These are phyloP conservation scores for Acer campestre DNA, from an alignment of 345 rosid species.

Conservation along the genomic window DNA sequence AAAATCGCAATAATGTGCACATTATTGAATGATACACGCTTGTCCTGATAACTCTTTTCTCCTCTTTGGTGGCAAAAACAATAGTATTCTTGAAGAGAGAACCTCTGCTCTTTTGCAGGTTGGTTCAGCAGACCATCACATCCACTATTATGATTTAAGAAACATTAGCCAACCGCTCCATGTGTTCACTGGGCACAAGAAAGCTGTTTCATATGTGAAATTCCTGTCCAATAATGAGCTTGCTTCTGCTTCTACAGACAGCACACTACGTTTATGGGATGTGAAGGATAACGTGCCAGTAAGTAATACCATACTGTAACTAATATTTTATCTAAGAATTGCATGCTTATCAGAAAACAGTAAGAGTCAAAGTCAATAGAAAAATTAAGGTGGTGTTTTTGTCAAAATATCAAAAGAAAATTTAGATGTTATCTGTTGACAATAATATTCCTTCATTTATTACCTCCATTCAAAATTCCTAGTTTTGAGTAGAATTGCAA, in stretches of 20 bases:
- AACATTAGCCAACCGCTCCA: slow-evolving; percentile 83
- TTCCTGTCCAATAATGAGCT: slow-evolving; percentile 92
- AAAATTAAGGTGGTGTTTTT: background rate
- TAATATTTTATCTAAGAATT: slow-evolving; percentile 5
- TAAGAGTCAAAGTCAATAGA: background rate
- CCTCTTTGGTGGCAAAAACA: background rate
- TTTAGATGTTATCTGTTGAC: background rate
- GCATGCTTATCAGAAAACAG: background rate
- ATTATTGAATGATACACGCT: background rate
- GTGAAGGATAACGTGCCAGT: slow-evolving; percentile 87
- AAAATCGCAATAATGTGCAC: background rate
- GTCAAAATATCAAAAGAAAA: background rate
- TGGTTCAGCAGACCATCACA: slow-evolving; percentile 95
- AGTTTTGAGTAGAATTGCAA: background rate
- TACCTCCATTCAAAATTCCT: background rate
- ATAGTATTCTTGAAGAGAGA: background rate
- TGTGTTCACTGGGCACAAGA: slow-evolving; percentile 89
- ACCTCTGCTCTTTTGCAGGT: slow-evolving; percentile 55
- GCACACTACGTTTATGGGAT: slow-evolving; percentile 93
- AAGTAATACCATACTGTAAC: slow-evolving; percentile 30
- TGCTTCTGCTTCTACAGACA: slow-evolving; percentile 97
- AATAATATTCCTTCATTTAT: background rate
- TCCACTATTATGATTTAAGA: slow-evolving; percentile 90
- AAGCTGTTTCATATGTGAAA: slow-evolving; percentile 95
- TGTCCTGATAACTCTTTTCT: background rate